Base-by-base conservation (phyloP, 805 yeast species). In the Suhomyces pyralidae region DNA sequence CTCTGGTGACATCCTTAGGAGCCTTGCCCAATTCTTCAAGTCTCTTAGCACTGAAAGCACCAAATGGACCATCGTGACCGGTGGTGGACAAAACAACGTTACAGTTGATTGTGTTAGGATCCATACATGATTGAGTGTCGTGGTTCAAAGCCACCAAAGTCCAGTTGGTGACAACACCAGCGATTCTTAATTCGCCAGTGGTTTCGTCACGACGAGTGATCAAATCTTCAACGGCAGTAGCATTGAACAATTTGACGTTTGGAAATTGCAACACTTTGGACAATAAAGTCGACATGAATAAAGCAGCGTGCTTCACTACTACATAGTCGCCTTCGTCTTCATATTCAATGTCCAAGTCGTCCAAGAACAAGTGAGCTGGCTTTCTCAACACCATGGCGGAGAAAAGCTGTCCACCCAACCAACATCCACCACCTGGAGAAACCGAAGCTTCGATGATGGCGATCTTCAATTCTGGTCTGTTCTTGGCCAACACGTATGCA, bases 161-260 rank as follows among this genome's bases (percentile, higher is more conserved):
- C 92, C 92, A 86, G 78, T 86, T 86, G 62, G 90, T 86, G 44
- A 86, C 92, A 38, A 86, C 92, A 67, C 93, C 93, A 22, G 89
- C 89, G 54, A 85, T 81, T 59, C 86, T 78, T 49, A 85, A 70
- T 54, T 81, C 80, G 48, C 87, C 88, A 46, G 80, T 70, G 32
- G 64, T 54, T 26, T 76, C 80, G 54, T 81, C 83, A 52, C 81
- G 80, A 66, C 91, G 82, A 48, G 92, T 87, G 64, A 86, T 85
- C 69, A 86, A 77, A 63, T 86, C 93, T 68, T 86, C 93, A 47
- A 86, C 92, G 43, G 90, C 85, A 38, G 91, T 85, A 42, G 92
- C 91, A 65, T 86, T 86, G 78, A 86, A 86, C 57, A 86, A 73
- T 72, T 86, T 86, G 56, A 86, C 86, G 60, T 86, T 87, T 50